Conservation (phyloP, 1,284 basidiomycete species). For the Prillingera fragicola region DNA sequence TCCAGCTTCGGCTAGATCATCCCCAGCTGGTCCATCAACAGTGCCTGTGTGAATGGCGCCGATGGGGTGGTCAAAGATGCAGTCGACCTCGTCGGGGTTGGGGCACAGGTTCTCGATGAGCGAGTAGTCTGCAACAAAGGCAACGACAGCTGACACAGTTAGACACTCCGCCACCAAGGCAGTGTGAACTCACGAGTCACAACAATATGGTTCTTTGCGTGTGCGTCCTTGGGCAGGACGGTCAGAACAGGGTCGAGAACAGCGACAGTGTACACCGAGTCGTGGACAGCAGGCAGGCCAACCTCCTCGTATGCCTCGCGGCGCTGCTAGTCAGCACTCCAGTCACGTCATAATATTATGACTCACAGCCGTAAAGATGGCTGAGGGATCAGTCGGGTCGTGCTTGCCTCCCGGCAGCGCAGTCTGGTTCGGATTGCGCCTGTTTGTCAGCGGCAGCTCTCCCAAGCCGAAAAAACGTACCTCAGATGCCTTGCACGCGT, state of each 20-base stretch:
- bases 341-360: too few species aligned
- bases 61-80: constrained; percentile 72
- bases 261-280: constrained; percentile 60
- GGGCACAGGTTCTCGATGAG: constrained; percentile 56
- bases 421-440: constrained; percentile 15
- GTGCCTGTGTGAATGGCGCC: constrained; percentile 59
- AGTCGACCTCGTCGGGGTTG: constrained; percentile 63
- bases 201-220: constrained; percentile 45
- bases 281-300: constrained; percentile 56
- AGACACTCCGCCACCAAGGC: not conserved
- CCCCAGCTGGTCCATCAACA: constrained; percentile 39
- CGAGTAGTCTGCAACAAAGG: constrained; percentile 57
- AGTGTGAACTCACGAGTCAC: constrained; percentile 37
- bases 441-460: constrained; percentile 3
- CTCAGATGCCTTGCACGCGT: constrained; percentile 72
- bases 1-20: constrained; percentile 55
- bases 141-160: constrained; percentile 61
- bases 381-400: constrained; percentile 61
- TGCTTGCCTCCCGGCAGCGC: constrained; percentile 74
- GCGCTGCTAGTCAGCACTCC: constrained; percentile 51
- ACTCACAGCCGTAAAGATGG: constrained; percentile 67
- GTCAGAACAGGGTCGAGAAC: constrained; percentile 68
- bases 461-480: constrained; percentile 13
- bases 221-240: constrained; percentile 56
- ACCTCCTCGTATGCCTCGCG: constrained; percentile 81